phyloP scores from a whole-genome alignment of 1,139 yeast species.

The Scheffersomyces stambukii region DNA sequence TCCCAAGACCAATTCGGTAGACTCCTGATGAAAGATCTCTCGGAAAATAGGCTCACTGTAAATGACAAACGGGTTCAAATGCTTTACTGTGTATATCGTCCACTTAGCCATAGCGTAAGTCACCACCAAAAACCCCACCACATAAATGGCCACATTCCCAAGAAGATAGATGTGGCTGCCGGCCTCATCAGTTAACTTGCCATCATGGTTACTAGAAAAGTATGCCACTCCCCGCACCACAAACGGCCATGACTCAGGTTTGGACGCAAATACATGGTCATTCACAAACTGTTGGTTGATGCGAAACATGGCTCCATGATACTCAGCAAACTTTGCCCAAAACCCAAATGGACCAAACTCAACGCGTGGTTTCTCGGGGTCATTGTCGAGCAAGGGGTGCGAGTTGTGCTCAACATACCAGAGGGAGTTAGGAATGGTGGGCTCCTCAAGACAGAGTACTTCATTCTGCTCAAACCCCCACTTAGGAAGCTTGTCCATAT shows the following conservation, averaged over 20 bases:
- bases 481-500: constrained; percentile 56
- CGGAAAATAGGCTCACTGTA: constrained; percentile 13
- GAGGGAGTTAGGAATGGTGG: constrained; percentile 52
- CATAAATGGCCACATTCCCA: constrained; percentile 36
- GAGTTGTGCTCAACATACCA: constrained; percentile 64
- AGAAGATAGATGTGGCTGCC: constrained; percentile 31
- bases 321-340: constrained; percentile 27
- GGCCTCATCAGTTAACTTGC: constrained; percentile 16
- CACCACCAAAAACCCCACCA: constrained; percentile 20
- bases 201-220: constrained; percentile 18
- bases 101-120: constrained; percentile 17
- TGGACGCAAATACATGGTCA: constrained; percentile 25
- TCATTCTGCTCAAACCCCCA: constrained; percentile 76
- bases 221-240: constrained; percentile 29
- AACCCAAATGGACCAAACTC: constrained; percentile 21
- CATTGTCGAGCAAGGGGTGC: constrained; percentile 44
- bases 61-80: constrained; percentile 30
- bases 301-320: constrained; percentile 33
- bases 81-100: constrained; percentile 16
- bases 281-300: constrained; percentile 22
- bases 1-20: constrained; percentile 27
- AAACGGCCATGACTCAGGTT: constrained; percentile 41
- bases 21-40: constrained; percentile 17
- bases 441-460: constrained; percentile 66
- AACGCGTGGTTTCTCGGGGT: constrained; percentile 22